These are phyloP conservation scores for Lentinula raphanica DNA, from an alignment of 768 basidiomycete species.

Conservation along the genomic window DNA sequence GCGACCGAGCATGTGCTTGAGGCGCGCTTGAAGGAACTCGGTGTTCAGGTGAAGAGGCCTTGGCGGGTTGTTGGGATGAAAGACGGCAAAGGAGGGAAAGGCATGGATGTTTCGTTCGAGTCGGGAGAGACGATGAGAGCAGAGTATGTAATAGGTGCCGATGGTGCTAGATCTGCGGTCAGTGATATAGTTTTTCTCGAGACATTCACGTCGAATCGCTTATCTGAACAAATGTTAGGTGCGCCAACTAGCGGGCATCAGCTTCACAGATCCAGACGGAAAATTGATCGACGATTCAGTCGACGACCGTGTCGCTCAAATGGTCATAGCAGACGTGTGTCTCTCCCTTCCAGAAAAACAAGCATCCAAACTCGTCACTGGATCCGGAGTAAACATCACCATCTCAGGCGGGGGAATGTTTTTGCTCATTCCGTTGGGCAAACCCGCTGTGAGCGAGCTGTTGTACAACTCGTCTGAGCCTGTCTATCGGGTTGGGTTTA, in stretches of 20 bases:
- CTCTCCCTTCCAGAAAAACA: constrained; percentile 12
- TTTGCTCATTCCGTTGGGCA: neutral
- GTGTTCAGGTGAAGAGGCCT: constrained; percentile 25
- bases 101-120: neutral
- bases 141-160: constrained; percentile 33
- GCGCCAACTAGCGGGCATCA: constrained; percentile 28
- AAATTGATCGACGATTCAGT: constrained; percentile 14
- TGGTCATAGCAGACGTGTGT: constrained; percentile 36
- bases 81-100: constrained; percentile 18
- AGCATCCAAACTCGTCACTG: neutral
- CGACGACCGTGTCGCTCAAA: constrained; percentile 22
- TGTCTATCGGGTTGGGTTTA: constrained; percentile 8
- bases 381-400: neutral
- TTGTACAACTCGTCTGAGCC: neutral
- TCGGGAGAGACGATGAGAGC: neutral
- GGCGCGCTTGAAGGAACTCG: constrained; percentile 21
- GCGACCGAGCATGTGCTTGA: constrained; percentile 33
- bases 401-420: neutral
- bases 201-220: neutral
- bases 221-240: no score
- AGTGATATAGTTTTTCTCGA: constrained; percentile 9
- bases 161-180: constrained; percentile 23
- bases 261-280: constrained; percentile 31
- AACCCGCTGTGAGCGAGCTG: neutral
- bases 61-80: constrained; percentile 27